phyloP scores from a whole-genome alignment of 2,329 filamentous ascomycete genomes.

The Xylaria sp. region DNA sequence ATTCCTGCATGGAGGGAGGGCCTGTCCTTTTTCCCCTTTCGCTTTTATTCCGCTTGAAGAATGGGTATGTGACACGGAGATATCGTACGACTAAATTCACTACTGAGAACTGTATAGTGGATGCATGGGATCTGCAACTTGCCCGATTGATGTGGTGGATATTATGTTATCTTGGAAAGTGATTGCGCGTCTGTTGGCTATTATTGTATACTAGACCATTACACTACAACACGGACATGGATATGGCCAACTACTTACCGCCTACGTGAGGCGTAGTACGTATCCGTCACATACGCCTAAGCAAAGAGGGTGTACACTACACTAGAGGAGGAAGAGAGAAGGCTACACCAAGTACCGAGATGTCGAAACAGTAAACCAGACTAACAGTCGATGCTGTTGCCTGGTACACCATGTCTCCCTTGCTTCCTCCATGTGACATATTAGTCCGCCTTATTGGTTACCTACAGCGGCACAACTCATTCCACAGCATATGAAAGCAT shows the following conservation, averaged over 20 bases:
- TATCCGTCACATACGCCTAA: constrained; percentile 3
- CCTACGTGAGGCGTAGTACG: constrained; percentile 9
- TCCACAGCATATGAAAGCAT: background rate
- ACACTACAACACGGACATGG: background rate
- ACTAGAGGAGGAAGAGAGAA: background rate
- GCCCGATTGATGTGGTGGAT: background rate
- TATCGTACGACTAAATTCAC: constrained; percentile 8
- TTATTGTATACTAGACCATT: background rate
- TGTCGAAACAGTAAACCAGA: constrained; percentile 9
- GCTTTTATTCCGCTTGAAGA: too few relatives aligned
- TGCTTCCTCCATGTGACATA: constrained; percentile 1
- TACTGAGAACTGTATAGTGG: background rate
- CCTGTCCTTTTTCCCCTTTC: background rate
- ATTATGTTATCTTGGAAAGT: background rate
- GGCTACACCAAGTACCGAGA: background rate
- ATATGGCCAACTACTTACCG: constrained; percentile 2
- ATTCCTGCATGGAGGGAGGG: constrained; percentile 11
- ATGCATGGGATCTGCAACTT: constrained; percentile 2
- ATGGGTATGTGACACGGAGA: constrained; percentile 11
- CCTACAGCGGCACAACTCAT: background rate
- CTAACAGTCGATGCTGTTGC: background rate
- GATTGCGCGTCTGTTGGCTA: constrained; percentile 11
- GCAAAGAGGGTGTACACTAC: background rate
- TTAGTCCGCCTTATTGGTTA: constrained; percentile 4
- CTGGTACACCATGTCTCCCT: background rate